Conservation (phyloP, 495 filamentous ascomycete genomes). For the Beverwykella pulmonaria region DNA sequence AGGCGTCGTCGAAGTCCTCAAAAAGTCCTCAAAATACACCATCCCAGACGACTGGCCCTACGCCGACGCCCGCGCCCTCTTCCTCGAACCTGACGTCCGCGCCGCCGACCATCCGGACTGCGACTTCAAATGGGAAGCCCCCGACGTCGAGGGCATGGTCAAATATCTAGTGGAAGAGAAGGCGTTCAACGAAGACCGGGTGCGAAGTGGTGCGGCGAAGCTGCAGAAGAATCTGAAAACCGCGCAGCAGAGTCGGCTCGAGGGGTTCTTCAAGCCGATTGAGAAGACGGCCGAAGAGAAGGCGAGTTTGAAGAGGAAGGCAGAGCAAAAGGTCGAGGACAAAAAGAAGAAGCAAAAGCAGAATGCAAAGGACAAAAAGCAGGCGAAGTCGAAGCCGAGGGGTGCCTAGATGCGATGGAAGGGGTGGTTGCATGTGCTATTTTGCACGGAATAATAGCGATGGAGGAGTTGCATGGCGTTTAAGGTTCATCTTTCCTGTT, state of each 20-base stretch:
- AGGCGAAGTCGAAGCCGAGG: conserved; percentile 82
- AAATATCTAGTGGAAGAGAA: conserved; percentile 91
- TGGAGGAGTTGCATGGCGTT: neutral
- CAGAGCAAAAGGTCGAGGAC: conserved; percentile 82
- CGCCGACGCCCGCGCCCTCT: conserved; percentile 86
- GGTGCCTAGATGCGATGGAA: conserved; percentile 44
- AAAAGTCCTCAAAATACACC: conserved; percentile 72
- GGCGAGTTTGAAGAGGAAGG: conserved; percentile 82
- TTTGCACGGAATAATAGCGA: neutral
- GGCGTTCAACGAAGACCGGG: conserved; percentile 93
- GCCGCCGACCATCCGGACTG: conserved; percentile 80
- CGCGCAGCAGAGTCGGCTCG: conserved; percentile 85
- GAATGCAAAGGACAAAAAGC: conserved; percentile 84
- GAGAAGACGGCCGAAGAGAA: conserved; percentile 85
- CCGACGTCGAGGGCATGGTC: conserved; percentile 84
- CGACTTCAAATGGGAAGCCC: conserved; percentile 96
- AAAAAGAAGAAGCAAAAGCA: conserved; percentile 94
- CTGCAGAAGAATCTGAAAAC: conserved; percentile 86
- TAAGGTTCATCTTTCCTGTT: neutral
- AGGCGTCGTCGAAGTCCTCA: conserved; percentile 76
- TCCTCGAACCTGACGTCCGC: conserved; percentile 87
- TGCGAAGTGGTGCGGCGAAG: conserved; percentile 72
- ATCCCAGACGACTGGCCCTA: conserved; percentile 94
- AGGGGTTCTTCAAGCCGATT: conserved; percentile 97
- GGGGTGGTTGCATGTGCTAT: neutral